Evolutionary conservation across 805 yeast species (phyloP).

Genomic region (Wickerhamomyces bisporus): DNA sequence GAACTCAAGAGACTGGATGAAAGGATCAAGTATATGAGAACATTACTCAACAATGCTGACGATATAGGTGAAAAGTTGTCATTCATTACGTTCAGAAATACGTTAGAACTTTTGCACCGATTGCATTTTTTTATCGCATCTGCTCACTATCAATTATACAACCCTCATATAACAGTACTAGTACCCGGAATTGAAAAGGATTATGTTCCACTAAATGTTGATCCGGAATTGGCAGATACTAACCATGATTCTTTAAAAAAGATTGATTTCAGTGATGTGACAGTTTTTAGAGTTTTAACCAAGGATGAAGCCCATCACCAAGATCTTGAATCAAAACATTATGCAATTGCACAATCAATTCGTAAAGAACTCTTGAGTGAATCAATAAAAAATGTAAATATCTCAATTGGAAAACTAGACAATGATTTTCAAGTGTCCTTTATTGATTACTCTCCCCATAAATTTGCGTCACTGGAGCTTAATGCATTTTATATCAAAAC

Average conservation of each 20-base stretch:
- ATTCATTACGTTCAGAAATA: constrained; percentile 32
- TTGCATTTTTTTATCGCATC: constrained; percentile 75
- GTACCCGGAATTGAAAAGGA: constrained; percentile 23
- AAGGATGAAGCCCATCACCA: constrained; percentile 33
- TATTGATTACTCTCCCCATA: neutral
- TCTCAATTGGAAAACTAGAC: constrained; percentile 4
- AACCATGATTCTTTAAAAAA: too few species aligned
- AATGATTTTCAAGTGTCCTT: neutral
- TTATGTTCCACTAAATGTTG: constrained; percentile 9
- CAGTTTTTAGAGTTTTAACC: constrained; percentile 16
- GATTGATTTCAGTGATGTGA: constrained; percentile 24
- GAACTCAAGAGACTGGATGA: constrained; percentile 20
- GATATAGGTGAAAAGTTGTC: constrained; percentile 21
- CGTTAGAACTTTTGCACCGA: constrained; percentile 63
- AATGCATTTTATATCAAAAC: constrained; percentile 12
- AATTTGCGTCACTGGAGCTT: constrained; percentile 6
- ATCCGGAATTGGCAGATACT: constrained; percentile 12
- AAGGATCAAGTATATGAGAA: constrained; percentile 7
- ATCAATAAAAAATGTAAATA: constrained; percentile 21
- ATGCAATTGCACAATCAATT: constrained; percentile 56
- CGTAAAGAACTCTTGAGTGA: constrained; percentile 45
- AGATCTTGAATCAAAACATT: constrained; percentile 45
- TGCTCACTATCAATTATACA: constrained; percentile 53
- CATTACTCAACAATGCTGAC: constrained; percentile 4
- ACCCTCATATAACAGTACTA: constrained; percentile 25